phyloP scores from a whole-genome alignment of 495 filamentous ascomycete genomes.

The Friedmanniomyces endolithicus region DNA sequence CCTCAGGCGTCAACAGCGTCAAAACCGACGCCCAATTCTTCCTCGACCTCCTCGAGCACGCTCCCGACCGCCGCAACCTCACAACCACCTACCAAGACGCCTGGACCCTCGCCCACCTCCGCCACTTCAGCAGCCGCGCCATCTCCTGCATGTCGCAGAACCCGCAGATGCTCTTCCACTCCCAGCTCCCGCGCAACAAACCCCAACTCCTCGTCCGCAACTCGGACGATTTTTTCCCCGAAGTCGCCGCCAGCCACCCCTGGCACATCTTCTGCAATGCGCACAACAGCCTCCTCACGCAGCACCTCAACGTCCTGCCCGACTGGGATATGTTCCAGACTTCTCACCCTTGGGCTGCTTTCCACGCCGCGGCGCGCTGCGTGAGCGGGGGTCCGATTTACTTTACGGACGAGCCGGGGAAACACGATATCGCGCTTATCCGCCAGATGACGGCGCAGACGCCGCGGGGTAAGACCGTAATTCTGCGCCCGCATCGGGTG shows the following conservation, averaged over 20 bases:
- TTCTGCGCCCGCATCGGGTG: conserved; percentile 59
- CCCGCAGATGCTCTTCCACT: conserved; percentile 73
- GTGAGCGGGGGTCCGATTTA: conserved; percentile 86
- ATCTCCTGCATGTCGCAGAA: conserved; percentile 90
- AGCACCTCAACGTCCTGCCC: conserved; percentile 58
- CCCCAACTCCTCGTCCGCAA: conserved; percentile 65
- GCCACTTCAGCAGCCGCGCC: conserved; percentile 60
- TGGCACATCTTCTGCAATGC: conserved; percentile 95
- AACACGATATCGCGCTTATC: conserved; percentile 63
- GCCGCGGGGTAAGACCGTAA: conserved; percentile 53
- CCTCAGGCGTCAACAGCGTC: conserved; percentile 61
- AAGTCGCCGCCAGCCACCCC: conserved; percentile 60
- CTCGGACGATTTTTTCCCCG: conserved; percentile 88
- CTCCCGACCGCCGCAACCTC: conserved; percentile 53
- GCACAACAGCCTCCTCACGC: conserved; percentile 74
- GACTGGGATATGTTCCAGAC: conserved; percentile 99
- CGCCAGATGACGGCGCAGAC: conserved; percentile 63
- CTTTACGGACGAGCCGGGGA: conserved; percentile 77
- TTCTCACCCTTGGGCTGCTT: conserved; percentile 56
- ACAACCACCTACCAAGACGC: conserved; percentile 70
- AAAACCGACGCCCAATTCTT: conserved; percentile 89
- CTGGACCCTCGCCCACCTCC: conserved; percentile 65
- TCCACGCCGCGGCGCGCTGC: conserved; percentile 82
- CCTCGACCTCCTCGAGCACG: conserved; percentile 59
- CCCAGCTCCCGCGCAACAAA: conserved; percentile 60